Evolutionary conservation across 1,139 yeast genomes (phyloP).

Genomic region (Zygotorulaspora mrakii): DNA sequence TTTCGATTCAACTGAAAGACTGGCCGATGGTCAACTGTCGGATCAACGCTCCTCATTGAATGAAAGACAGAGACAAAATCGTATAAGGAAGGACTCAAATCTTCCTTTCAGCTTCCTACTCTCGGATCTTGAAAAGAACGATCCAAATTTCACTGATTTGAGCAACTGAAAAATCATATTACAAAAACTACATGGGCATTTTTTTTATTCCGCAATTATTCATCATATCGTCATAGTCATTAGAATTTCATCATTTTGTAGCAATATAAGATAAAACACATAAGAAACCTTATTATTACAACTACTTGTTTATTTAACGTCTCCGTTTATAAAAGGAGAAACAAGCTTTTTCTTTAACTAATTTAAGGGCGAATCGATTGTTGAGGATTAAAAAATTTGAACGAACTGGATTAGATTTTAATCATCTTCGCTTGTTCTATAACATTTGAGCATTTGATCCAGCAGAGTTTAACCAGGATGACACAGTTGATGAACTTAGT

Average conservation of each 20-base stretch:
- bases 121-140: conserved; percentile 22
- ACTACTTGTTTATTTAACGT: conserved; percentile 3
- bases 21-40: not conserved
- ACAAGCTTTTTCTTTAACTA: not conserved
- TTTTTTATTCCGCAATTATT: too few relatives aligned
- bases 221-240: conserved; percentile 6
- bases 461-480: conserved; percentile 48
- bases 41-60: not conserved
- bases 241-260: not conserved
- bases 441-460: conserved; percentile 48
- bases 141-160: conserved; percentile 19
- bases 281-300: conserved; percentile 4
- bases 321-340: not conserved
- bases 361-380: conserved; percentile 2
- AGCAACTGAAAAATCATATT: too few relatives aligned
- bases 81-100: conserved; percentile 27
- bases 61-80: conserved; percentile 16
- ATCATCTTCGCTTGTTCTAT: conserved; percentile 3
- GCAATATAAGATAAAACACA: too few relatives aligned
- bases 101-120: conserved; percentile 18
- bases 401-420: too few relatives aligned
- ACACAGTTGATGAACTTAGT: conserved; percentile 52
- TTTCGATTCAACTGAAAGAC: not conserved
- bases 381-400: too few relatives aligned
- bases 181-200: too few relatives aligned